Conservation (phyloP, 164 flowering plant species). For the Taxillus chinensis region DNA sequence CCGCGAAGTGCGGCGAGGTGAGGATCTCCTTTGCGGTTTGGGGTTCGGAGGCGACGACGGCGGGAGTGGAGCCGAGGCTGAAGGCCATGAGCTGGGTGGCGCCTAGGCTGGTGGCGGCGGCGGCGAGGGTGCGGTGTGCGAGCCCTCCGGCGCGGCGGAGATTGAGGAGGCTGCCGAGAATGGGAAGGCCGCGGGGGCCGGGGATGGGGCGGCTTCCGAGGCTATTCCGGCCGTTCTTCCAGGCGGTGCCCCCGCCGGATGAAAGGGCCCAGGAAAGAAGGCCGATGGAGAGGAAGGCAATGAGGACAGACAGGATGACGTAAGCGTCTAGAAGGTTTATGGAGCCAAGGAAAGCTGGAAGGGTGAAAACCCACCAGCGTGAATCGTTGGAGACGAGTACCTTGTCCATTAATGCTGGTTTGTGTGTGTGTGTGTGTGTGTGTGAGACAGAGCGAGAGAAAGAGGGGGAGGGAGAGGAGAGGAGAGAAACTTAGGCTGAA, state of each 20-base stretch:
- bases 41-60: constrained; percentile 52
- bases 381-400: constrained; percentile 24
- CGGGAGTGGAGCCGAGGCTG: constrained; percentile 53
- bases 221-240: constrained; percentile 47
- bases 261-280: constrained; percentile 43
- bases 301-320: constrained; percentile 16
- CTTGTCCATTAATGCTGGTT: constrained; percentile 4
- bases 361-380: constrained; percentile 44
- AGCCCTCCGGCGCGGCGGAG: constrained; percentile 27
- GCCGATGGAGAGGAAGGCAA: constrained; percentile 11
- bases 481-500: background rate
- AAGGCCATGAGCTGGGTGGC: constrained; percentile 57
- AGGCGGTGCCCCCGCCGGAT: constrained; percentile 54
- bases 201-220: constrained; percentile 35
- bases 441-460: background rate
- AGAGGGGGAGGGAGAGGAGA: background rate
- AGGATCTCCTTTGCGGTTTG: constrained; percentile 49
- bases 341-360: constrained; percentile 43
- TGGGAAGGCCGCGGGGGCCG: constrained; percentile 54
- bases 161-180: constrained; percentile 42
- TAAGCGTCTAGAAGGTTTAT: constrained; percentile 15
- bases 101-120: constrained; percentile 21
- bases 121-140: constrained; percentile 50
- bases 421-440: background rate
- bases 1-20: constrained; percentile 47